Conservation (phyloP, 1,284 basidiomycete genomes). For the Anthracocystis walkeri region DNA sequence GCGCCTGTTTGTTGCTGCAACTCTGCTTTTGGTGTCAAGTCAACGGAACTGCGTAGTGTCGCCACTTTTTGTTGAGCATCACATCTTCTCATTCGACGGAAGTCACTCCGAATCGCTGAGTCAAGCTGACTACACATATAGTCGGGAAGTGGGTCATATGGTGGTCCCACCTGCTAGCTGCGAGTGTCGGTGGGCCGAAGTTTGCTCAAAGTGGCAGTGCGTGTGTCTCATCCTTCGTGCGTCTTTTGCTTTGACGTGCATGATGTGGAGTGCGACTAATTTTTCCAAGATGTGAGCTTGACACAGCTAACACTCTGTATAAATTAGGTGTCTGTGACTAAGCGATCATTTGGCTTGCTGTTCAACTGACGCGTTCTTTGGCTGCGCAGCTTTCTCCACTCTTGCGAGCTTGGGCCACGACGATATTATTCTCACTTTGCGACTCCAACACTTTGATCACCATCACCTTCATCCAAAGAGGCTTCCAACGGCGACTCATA, state of each 20-base stretch:
- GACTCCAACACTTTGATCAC: conserved; percentile 9
- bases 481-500: background rate
- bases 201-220: conserved; percentile 4
- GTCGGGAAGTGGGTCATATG: background rate
- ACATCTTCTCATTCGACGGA: background rate
- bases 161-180: background rate
- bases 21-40: background rate
- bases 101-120: background rate
- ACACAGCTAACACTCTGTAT: background rate
- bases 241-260: conserved; percentile 5
- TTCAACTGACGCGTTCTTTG: conserved; percentile 32
- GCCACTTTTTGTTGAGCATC: background rate
- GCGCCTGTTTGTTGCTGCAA: background rate
- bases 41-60: conserved; percentile 2
- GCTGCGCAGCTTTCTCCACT: conserved; percentile 15
- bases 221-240: background rate
- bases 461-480: background rate
- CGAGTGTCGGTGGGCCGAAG: background rate
- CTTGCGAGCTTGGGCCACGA: conserved; percentile 16
- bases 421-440: background rate
- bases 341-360: conserved; percentile 10
- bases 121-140: too few relatives aligned
- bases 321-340: conserved; percentile 21
- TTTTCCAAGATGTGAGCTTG: background rate
- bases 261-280: conserved; percentile 7